phyloP scores from a whole-genome alignment of 805 yeast species.

The Jamesozyma rosinii region DNA sequence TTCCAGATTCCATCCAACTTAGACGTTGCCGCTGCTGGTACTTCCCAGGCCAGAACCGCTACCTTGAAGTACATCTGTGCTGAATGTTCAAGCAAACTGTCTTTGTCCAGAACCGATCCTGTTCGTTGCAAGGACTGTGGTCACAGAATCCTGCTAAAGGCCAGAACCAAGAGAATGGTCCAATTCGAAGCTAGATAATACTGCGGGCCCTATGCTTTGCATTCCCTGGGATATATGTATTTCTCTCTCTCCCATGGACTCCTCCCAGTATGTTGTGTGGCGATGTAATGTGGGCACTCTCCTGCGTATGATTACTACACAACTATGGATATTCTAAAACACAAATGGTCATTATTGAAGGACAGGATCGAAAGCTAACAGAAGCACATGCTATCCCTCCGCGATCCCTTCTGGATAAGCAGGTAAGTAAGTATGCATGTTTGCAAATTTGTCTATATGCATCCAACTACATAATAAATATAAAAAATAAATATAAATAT shows the following conservation, averaged over 20 bases:
- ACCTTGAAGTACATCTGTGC: constrained; percentile 94
- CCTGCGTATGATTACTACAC: background rate
- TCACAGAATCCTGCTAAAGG: constrained; percentile 93
- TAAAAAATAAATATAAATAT: too few species aligned
- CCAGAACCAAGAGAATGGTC: constrained; percentile 94
- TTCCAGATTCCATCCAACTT: constrained; percentile 73
- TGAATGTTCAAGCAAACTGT: constrained; percentile 83
- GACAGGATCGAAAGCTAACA: background rate
- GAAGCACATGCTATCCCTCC: background rate
- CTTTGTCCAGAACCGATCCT: constrained; percentile 87
- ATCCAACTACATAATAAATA: background rate
- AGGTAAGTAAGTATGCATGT: too few species aligned
- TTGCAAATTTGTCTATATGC: too few species aligned
- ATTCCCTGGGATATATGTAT: too few species aligned
- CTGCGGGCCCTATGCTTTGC: too few species aligned
- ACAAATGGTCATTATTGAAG: background rate
- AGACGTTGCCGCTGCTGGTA: constrained; percentile 82
- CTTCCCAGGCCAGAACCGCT: constrained; percentile 55
- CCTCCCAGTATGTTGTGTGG: background rate
- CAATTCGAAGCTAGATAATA: constrained; percentile 69
- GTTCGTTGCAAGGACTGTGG: constrained; percentile 98
- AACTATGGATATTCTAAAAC: background rate
- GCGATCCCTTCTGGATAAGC: background rate
- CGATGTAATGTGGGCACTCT: background rate
- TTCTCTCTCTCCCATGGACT: background rate